Evolutionary conservation across 768 basidiomycete genomes (phyloP).

Genomic region (Boletus rufocinnamomeus): DNA sequence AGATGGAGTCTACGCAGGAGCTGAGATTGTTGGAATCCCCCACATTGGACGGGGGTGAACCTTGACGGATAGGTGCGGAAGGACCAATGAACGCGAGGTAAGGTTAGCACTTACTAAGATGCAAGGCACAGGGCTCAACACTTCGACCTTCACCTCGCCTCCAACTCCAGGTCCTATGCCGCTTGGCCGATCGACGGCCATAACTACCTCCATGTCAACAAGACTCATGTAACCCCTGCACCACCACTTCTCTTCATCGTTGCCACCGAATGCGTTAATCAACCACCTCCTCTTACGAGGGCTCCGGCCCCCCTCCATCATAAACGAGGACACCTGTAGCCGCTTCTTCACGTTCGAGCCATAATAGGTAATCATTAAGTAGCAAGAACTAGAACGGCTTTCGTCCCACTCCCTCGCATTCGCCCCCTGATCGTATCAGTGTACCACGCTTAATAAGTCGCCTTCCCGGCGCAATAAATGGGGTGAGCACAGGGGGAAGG

Average conservation of each 20-base stretch:
- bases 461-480: slow-evolving; percentile 81
- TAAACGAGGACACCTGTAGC: slow-evolving; percentile 21
- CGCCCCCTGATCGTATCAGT: slow-evolving; percentile 49
- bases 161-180: slow-evolving; percentile 7
- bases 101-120: slow-evolving; percentile 51
- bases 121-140: slow-evolving; percentile 74
- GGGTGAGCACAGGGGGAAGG: slow-evolving; percentile 76
- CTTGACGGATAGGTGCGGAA: slow-evolving; percentile 5
- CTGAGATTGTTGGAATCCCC: slow-evolving; percentile 30
- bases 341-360: slow-evolving; percentile 61
- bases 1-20: slow-evolving; percentile 70
- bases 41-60: background rate
- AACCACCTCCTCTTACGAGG: slow-evolving; percentile 22
- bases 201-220: slow-evolving; percentile 75
- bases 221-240: slow-evolving; percentile 71
- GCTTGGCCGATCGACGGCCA: slow-evolving; percentile 39
- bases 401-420: slow-evolving; percentile 43
- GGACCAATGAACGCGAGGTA: background rate
- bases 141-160: slow-evolving; percentile 64
- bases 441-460: slow-evolving; percentile 68
- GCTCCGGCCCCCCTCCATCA: slow-evolving; percentile 21
- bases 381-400: slow-evolving; percentile 69
- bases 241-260: slow-evolving; percentile 67
- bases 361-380: slow-evolving; percentile 80
- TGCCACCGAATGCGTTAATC: slow-evolving; percentile 27